A percentile compares a stretch with the other conserved stretches of the same genome.
phyloP scores from a whole-genome alignment of 2,329 filamentous ascomycete genomes.

The Fusarium tjaetaba region DNA sequence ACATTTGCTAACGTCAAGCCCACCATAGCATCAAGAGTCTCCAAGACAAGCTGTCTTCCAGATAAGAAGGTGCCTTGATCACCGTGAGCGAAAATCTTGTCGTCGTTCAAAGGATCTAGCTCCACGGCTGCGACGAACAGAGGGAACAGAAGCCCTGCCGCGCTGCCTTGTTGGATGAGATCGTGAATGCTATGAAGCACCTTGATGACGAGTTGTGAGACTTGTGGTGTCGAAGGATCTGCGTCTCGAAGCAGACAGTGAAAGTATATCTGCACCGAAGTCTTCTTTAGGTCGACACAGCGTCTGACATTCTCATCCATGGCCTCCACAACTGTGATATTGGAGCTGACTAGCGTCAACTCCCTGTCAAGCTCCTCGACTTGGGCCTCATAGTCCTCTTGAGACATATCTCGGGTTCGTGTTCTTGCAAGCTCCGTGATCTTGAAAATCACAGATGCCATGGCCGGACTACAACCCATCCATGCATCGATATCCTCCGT shows the following conservation, averaged over 20 bases:
- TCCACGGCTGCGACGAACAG: slow-evolving; percentile 39
- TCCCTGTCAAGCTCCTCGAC: slow-evolving; percentile 16
- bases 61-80: not conserved
- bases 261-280: slow-evolving; percentile 56
- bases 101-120: slow-evolving; percentile 30
- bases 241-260: slow-evolving; percentile 57
- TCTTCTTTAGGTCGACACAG: slow-evolving; percentile 47
- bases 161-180: slow-evolving; percentile 28
- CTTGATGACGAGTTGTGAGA: slow-evolving; percentile 8
- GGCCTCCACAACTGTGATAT: not conserved
- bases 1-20: slow-evolving; percentile 55
- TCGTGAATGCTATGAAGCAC: slow-evolving; percentile 13
- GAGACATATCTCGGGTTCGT: not conserved
- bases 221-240: slow-evolving; percentile 46
- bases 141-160: slow-evolving; percentile 32
- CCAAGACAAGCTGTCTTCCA: slow-evolving; percentile 30
- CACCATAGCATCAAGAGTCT: slow-evolving; percentile 48
- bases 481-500: slow-evolving; percentile 49
- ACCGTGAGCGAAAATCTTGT: not conserved
- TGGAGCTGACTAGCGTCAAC: not conserved
- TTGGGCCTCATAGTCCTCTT: not conserved
- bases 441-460: slow-evolving; percentile 57
- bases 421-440: slow-evolving; percentile 59
- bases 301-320: slow-evolving; percentile 36
- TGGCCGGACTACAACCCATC: slow-evolving; percentile 60